Evolutionary conservation across 768 basidiomycete genomes (phyloP), one percentile per base, ranked within the genome.

Genomic region (Leccinum boreale): DNA sequence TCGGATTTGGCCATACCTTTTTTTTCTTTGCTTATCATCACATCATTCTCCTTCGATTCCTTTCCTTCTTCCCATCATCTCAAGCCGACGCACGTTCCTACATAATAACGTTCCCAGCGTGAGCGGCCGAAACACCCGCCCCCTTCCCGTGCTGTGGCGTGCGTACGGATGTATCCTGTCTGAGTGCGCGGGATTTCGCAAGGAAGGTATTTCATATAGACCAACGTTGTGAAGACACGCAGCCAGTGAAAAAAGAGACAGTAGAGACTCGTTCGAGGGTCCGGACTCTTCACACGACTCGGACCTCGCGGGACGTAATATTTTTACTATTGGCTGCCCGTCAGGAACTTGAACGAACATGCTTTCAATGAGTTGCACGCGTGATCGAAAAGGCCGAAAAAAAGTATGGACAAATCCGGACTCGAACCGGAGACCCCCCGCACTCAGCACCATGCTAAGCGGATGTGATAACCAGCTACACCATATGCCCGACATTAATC

Each of bases 401-500:
- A 72, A 74, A 64, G 1, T 11, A 56, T 72, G 71, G 71, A 74
- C 71, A 73, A 74, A 73, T 71, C 73, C 73, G 71, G 71, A 73
- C 67, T 73, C 69, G 71, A 73, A 73, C 71, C 70, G 73, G 73
- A 73, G 71, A 73, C 73, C 73, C 68, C 73, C 73, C 71, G 73
- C 71, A 73, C 0, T 42, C 52, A 71, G 64, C 69, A 0, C 66
- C 66, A 64, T 73, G 71, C 71, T 73, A 74, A 73, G 71, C 71
- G 71, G 73, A 73, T 73, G 71, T 73, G 71, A 73, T 73, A 73
- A 73, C 71, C 71, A 73, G 70, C 71, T 73, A 73, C 71, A 73
- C 71, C 71, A 73, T 73, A 71, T 73, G 73, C 71, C 71, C 71
- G 10, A 31, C 50, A 5, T 4, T 3, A 9, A 5, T 10, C 1